Conservation (phyloP, 2,329 filamentous ascomycete genomes). For the Claviceps lovelessii region DNA sequence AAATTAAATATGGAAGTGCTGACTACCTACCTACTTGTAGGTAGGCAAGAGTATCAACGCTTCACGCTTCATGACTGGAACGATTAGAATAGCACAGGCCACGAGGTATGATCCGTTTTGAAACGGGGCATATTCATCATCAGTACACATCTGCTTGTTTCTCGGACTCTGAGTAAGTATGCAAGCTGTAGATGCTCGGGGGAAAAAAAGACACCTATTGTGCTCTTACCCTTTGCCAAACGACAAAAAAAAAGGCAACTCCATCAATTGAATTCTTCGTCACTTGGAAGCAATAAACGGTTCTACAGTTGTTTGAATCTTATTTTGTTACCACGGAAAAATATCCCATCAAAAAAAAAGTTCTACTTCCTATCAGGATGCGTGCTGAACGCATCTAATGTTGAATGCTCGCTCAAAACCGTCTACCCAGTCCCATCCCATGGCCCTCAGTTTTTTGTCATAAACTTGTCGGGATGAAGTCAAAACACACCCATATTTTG, state of each 20-base stretch:
- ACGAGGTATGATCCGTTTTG: too few relatives aligned
- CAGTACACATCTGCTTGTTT: too few relatives aligned
- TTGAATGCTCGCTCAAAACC: slow-evolving; percentile 25
- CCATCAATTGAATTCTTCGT: neutral
- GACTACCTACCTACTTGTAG: neutral
- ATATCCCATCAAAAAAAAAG: slow-evolving; percentile 5
- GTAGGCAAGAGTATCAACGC: too few relatives aligned
- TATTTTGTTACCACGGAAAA: slow-evolving; percentile 13
- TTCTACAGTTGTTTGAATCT: neutral
- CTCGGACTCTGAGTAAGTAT: too few relatives aligned
- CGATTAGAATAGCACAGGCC: too few relatives aligned
- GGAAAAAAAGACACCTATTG: too few relatives aligned
- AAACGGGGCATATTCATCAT: too few relatives aligned
- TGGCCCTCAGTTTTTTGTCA: slow-evolving; percentile 17
- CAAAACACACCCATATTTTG: slow-evolving; percentile 18
- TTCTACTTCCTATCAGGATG: slow-evolving; percentile 16
- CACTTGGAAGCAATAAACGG: neutral
- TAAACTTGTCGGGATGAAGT: slow-evolving; percentile 20
- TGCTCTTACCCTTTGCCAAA: neutral
- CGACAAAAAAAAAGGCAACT: slow-evolving; percentile 7
- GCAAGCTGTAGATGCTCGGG: too few relatives aligned
- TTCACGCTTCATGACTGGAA: neutral
- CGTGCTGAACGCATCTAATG: slow-evolving; percentile 21
- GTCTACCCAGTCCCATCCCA: slow-evolving; percentile 8
- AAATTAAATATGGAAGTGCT: neutral